Evolutionary conservation across 805 yeast species (phyloP), one percentile per base, ranked within the genome.

Genomic region (Blastobotrys terrestris): DNA sequence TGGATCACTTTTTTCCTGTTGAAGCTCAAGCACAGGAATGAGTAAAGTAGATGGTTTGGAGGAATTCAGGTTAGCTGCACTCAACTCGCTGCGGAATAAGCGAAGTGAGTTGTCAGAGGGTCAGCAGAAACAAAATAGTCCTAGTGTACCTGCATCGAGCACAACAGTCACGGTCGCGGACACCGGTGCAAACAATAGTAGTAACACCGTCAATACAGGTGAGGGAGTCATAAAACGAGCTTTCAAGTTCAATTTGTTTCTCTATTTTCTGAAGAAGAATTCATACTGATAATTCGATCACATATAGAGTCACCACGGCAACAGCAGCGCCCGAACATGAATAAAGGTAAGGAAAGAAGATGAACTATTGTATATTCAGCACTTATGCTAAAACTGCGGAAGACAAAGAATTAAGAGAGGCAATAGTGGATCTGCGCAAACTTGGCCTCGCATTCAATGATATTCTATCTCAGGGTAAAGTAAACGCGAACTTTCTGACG

Each of bases 361-460:
- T n/a, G n/a, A n/a, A n/a, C n/a, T n/a, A n/a, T n/a, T n/a, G n/a
- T n/a, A n/a, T n/a, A n/a, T n/a, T n/a, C n/a, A n/a, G n/a, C n/a
- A 26, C 35, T 11, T 11, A 11, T 26, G 35, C 11, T 26, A 11
- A 26, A 5, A 26, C 35, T 26, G 5, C 11, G 8, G 35, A 5
- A 26, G 35, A 31, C 26, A 39, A 47, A 18, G 44, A 47, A 19
- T 16, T 47, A 7, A 48, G 18, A 31, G 55, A 44, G 11, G 66
- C 68, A 5, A 48, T 60, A 15, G 35, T 39, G 14, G 57, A 57
- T 19, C 53, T 66, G 31, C 46, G 55, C 16, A 52, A 57, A 3
- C 58, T 66, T 15, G 70, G 69, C 6, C 55, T 60, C 39, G 42
- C 52, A 18, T 61, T 62, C 50, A 53, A 55, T n/a, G 64, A 64